Evolutionary conservation across 768 basidiomycete species (phyloP), one percentile per base, ranked within the genome.

Genomic region (Inosperma sp.): DNA sequence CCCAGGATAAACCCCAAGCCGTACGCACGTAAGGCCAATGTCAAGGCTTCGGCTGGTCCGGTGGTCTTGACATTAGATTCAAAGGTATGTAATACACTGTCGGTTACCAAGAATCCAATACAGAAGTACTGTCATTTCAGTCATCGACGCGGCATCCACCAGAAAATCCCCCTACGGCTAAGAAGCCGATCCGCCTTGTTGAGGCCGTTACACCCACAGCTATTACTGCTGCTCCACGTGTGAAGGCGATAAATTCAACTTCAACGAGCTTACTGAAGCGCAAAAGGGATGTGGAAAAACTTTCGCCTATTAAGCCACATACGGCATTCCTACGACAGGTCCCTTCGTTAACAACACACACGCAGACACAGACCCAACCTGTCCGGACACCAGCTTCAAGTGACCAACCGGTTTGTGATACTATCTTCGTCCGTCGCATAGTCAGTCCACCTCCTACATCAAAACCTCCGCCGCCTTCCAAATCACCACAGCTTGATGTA

Each of bases 1-100:
- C 83, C 83, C 14, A 73, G 83, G 52, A 79, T 81, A 34, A 74
- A 73, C 29, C 64, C 63, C 21, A 84, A 83, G 48, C 83, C 82
- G 3, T 85, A 84, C 63, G 66, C 74, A 25, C 72, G 79, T 51
- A 72, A 59, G 7, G 52, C 46, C 9, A 30, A 45, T n/a, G 31
- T 37, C 17, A 65, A 57, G 40, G 37, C 46, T n/a, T n/a, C n/a
- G n/a, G n/a, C n/a, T n/a, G n/a, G n/a, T n/a, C n/a, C n/a, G n/a
- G n/a, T n/a, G n/a, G n/a, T n/a, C n/a, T n/a, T n/a, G n/a, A n/a
- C n/a, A n/a, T n/a, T n/a, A n/a, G n/a, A n/a, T n/a, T 51, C 59
- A 5, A 62, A 63, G 40, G 59, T 60, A 40, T 56, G 57, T 34
- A 48, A 30, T 22, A 50, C 41, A 41, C 48, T 51, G 45, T 21